Base-by-base conservation (phyloP, 306 rosid species). In the Casuarina glauca region DNA sequence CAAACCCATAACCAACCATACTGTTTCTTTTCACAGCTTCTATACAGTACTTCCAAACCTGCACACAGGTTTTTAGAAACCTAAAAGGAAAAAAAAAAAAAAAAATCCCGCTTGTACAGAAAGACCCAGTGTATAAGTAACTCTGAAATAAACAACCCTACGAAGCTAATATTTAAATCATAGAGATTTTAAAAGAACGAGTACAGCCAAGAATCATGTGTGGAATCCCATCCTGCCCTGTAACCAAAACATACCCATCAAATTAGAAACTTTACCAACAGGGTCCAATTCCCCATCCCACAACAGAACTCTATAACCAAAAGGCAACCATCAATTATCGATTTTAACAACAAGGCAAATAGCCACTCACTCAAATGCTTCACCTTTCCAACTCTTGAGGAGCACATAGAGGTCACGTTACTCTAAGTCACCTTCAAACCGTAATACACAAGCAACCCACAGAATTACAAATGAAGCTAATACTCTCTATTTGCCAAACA, bases 1-100 rank as follows among this genome's bases (percentile, higher is more conserved):
- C 98, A 93, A 60, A 2, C 80, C 99, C 99, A 91, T 73, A 95
- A 90, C 99, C 99, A 93, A 72, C 99, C 99, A 76, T 96, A 93
- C 76, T 91, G 99, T 79, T 96, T 96, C 88, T 90, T 96, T 85
- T 96, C 39, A 96, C 99, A 20, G 99, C 98, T 0, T 93, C 98
- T 85, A 88, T 82, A 88, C 85, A 88, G 81, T 78, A 54, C 74
- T 88, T 88, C 70, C 91, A 88, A 36, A 88, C 89, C 91, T 88
- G 76, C 44, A 52, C 49, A 83, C 26, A 58, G 57, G 81, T 8
- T 66, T 10, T 61, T 17, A 67, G 63, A 70, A 69, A 79, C 60
- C 58, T 16, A 72, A 42, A 26, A 26, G 32, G 26, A 20, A 26
- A 26, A 26, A 26, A 68, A 38, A 41, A 9, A n/a, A 15, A 68